Evolutionary conservation across 352 stramenopile species (phyloP), one percentile per base, ranked within the genome.

Genomic region (Peronospora destructor): DNA sequence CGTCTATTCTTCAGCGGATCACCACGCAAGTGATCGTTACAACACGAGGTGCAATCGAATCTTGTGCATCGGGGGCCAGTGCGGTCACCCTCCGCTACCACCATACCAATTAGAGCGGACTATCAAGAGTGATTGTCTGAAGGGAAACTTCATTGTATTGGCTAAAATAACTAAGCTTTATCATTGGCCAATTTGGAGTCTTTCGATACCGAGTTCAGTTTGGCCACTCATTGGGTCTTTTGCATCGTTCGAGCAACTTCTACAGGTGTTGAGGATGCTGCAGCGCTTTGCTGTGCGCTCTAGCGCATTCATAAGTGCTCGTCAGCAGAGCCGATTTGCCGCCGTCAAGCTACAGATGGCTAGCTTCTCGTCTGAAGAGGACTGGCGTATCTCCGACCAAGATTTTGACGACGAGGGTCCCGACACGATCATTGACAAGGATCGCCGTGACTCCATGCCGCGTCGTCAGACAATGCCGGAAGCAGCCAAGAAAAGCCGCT

Each of bases 391-490:
- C 34, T 53, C 54, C 23, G 56, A 71, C 33, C 73, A 81, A 23
- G 76, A 84, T 37, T 76, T 87, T 41, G 78, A 89, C 38, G 78
- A 89, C 38, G 78, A 89, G 35, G 72, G 71, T 17, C 39, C 71
- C 13, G 78, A 87, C 45, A 79, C 76, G 57, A 76, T 86, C 57
- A 81, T 85, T 45, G 70, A 71, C 48, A 89, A 89, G 59, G 63
- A 79, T 40, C 68, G 71, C 9, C 69, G 65, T 26, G 71, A 85
- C 64, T 50, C 54, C 12, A 61, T 73, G 59, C 73, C 73, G 45
- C 76, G 73, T 17, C 80, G 80, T 52, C 76, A 88, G 66, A 73
- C 53, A 30, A 87, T 87, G 69, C 80, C 79, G 2, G 77, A 81
- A 47, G 79, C 76, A 17, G 76, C 80, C 33, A 73, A 67, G 49